Base-by-base conservation (phyloP, 768 basidiomycete genomes). In the Lactarius tabidus region DNA sequence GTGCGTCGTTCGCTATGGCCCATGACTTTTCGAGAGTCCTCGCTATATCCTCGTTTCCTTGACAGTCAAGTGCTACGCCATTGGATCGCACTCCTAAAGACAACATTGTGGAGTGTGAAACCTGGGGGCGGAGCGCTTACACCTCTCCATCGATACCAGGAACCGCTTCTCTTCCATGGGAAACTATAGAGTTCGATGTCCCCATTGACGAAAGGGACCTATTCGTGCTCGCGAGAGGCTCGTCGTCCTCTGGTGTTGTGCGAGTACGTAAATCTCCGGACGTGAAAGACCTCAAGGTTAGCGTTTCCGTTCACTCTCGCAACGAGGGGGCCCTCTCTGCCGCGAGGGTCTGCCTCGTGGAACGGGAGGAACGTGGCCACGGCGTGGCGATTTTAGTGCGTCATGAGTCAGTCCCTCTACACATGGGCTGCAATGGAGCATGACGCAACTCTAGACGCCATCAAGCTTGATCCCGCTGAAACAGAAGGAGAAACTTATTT, bases 231-330 rank as follows among this genome's bases (percentile, higher is more conserved):
- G 28, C 60, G 17, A 48, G 55, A 48, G 60, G 60, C 2, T 65
- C 64, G 28, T 52, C 51, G n/a, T 48, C 59, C 12, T 65, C 64
- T 41, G 59, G 64, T 43, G 23, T 57, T 23, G 60, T 57, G n/a
- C 64, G 48, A 33, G 36, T 61, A 20, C 54, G 45, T 28, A 35
- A 61, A 35, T 61, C 60, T 6, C 2, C 36, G 12, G 29, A 61
- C 6, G 55, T 65, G 23, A 53, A 65, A 20, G 55, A 61, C 26
- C n/a, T 65, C 36, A 56, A 39, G n/a, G 17, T 65, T 35, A 56
- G 17, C 15, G 64, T 65, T 6, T n/a, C n/a, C 6, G 59, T 26
- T 14, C 35, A 65, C 20, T 51, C 9, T 57, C 36, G 20, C 3
- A 43, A 43, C 31, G 45, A 26, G 14, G 45, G 51, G 48, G 64